Evolutionary conservation across 2,329 filamentous ascomycete species (phyloP), one percentile per base, ranked within the genome.

Genomic region (Fusarium hostae): DNA sequence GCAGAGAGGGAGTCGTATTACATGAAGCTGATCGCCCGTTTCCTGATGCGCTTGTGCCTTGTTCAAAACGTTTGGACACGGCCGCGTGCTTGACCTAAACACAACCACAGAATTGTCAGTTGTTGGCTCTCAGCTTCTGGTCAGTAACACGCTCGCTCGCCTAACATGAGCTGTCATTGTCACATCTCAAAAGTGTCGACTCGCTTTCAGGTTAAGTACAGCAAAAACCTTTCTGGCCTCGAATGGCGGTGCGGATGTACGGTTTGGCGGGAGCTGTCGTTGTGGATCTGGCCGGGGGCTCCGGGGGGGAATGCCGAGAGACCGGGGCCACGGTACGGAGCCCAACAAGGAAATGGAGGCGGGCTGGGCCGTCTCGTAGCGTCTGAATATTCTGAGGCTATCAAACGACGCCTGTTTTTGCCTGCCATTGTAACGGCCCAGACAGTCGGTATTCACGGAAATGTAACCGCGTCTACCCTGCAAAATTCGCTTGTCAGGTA

Each of bases 291-390:
- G 40, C 56, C 58, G 63, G 66, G 66, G 59, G 54, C 40, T 48
- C 41, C 66, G 61, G 70, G 66, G 58, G 57, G 30, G 28, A 30
- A 32, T 55, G 57, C 55, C 70, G 57, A 60, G 59, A 57, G 70
- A 58, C 66, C 66, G 47, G 70, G 58, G 50, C 24, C 16, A 47
- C 32, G 44, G 55, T 50, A 54, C 63, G 61, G 67, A 61, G 66
- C 66, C 55, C 45, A 71, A 60, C 56, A 40, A 20, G 70, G 64
- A 48, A 59, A 63, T 39, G 45, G 40, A 52, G 50, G 61, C 69
- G 69, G 69, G 59, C 70, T 69, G 56, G 69, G 54, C 65, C 70
- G 64, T 57, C 39, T 59, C 39, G n/a, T 63, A 69, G 70, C 70
- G 70, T 58, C 44, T 59, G 44, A 40, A 63, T 59, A 41, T 37